These are phyloP conservation scores for Hanseniaspora clermontiae DNA, from an alignment of 805 yeast species.

Conservation along the genomic window DNA sequence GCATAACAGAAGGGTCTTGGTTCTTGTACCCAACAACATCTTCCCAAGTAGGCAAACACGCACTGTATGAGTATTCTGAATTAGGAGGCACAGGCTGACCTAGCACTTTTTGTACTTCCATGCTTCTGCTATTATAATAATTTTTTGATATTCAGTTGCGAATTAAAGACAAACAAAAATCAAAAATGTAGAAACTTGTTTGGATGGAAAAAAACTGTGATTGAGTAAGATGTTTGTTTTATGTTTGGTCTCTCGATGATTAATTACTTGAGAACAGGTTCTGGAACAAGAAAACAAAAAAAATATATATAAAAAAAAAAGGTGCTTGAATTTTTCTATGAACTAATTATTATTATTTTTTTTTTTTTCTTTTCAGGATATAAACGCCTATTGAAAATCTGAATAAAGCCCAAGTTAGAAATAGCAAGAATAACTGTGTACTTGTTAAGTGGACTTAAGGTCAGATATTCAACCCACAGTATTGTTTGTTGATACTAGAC, in stretches of 20 bases:
- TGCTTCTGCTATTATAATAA: background rate
- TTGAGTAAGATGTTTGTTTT: background rate
- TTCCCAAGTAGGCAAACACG: slow-evolving; percentile 89
- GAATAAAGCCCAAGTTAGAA: too few species aligned
- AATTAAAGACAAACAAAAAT: too few species aligned
- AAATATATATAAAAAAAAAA: too few species aligned
- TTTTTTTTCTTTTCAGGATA: background rate
- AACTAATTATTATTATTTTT: too few species aligned
- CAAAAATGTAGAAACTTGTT: too few species aligned
- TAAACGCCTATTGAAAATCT: background rate
- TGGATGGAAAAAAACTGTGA: background rate
- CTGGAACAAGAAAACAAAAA: too few species aligned
- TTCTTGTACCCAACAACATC: slow-evolving; percentile 87
- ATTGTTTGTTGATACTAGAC: too few species aligned
- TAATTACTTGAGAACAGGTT: background rate
- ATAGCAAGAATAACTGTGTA: background rate
- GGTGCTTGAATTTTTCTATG: background rate
- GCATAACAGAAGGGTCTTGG: slow-evolving; percentile 69
- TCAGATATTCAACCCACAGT: too few species aligned
- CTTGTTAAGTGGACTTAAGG: too few species aligned
- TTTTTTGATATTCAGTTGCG: background rate
- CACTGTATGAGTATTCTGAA: slow-evolving; percentile 87
- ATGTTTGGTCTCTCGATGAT: background rate
- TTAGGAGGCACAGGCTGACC: slow-evolving; percentile 84
- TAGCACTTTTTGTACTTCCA: slow-evolving; percentile 30